Percentiles rank a stretch among this genome's conserved stretches.
These are phyloP conservation scores for Claviceps sp. DNA, from an alignment of 2,329 filamentous ascomycete species.

Conservation along the genomic window DNA sequence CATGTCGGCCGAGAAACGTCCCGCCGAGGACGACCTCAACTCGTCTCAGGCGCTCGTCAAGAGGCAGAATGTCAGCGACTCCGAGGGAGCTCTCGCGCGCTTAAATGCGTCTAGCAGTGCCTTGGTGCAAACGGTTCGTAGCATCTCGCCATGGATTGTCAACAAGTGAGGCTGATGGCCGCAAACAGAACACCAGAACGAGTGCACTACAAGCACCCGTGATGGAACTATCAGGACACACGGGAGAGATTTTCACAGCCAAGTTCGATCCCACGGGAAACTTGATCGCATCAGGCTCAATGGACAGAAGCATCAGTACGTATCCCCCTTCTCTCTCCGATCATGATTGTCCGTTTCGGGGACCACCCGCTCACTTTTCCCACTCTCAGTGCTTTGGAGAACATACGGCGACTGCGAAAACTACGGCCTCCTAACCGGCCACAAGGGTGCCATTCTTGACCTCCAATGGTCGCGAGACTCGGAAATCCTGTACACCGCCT, in stretches of 20 bases:
- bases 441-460: slow-evolving; percentile 83
- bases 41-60: slow-evolving; percentile 76
- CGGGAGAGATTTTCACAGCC: slow-evolving; percentile 81
- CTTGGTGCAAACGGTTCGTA: slow-evolving; percentile 37
- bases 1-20: slow-evolving; percentile 88
- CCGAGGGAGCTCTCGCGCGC: slow-evolving; percentile 33
- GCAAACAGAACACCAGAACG: slow-evolving; percentile 55
- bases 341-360: too few species aligned
- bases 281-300: slow-evolving; percentile 83
- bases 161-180: neutral
- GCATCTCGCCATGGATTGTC: neutral
- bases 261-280: slow-evolving; percentile 83
- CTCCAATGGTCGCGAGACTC: slow-evolving; percentile 96
- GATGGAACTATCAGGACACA: slow-evolving; percentile 77
- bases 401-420: slow-evolving; percentile 91
- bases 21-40: slow-evolving; percentile 72
- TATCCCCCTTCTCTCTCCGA: too few species aligned
- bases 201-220: slow-evolving; percentile 79
- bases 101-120: slow-evolving; percentile 36
- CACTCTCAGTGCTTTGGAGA: slow-evolving; percentile 66
- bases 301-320: slow-evolving; percentile 83
- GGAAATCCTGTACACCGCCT: slow-evolving; percentile 78
- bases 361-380: neutral
- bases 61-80: slow-evolving; percentile 57
- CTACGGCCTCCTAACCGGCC: slow-evolving; percentile 76